phyloP scores from a whole-genome alignment of 352 stramenopile genomes.

The Globisporangium radiosum region DNA sequence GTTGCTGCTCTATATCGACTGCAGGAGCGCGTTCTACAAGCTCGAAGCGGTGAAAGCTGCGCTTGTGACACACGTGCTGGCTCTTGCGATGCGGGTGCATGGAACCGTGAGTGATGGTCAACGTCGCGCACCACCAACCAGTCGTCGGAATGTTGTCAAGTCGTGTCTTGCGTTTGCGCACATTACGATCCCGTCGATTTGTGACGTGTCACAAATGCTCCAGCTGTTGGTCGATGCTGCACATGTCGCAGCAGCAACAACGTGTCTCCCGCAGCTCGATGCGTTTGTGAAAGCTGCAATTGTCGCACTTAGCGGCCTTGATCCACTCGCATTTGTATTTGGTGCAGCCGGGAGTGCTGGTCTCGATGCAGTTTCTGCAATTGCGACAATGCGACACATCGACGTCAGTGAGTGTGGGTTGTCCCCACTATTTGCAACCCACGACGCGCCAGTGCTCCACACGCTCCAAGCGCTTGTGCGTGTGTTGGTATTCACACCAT shows the following conservation, averaged over 20 bases:
- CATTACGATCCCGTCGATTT: conserved; percentile 86
- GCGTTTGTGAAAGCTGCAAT: conserved; percentile 78
- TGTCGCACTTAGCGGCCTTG: conserved; percentile 64
- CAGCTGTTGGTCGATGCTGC: conserved; percentile 59
- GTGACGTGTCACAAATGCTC: conserved; percentile 37
- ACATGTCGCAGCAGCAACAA: conserved; percentile 61
- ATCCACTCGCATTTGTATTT: conserved; percentile 12
- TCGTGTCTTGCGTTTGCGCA: conserved; percentile 87
- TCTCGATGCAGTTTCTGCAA: no score
- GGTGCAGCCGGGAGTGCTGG: no score
- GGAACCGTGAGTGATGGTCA: conserved; percentile 15
- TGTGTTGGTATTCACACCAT: conserved; percentile 72
- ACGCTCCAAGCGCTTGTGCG: conserved; percentile 45
- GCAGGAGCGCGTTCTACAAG: conserved; percentile 83
- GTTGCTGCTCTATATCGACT: conserved; percentile 86
- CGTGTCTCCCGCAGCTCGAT: conserved; percentile 84
- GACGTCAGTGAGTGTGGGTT: not conserved
- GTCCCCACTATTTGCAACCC: no score
- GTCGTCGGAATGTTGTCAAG: conserved; percentile 72
- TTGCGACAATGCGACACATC: not conserved
- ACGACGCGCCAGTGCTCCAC: conserved; percentile 1
- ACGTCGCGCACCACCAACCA: conserved; percentile 13
- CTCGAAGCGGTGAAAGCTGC: conserved; percentile 65
- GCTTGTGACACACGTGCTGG: conserved; percentile 49
- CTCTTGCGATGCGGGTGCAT: conserved; percentile 56